Evolutionary conservation across 495 filamentous ascomycete species (phyloP).

Genomic region (Xylaria scruposa): DNA sequence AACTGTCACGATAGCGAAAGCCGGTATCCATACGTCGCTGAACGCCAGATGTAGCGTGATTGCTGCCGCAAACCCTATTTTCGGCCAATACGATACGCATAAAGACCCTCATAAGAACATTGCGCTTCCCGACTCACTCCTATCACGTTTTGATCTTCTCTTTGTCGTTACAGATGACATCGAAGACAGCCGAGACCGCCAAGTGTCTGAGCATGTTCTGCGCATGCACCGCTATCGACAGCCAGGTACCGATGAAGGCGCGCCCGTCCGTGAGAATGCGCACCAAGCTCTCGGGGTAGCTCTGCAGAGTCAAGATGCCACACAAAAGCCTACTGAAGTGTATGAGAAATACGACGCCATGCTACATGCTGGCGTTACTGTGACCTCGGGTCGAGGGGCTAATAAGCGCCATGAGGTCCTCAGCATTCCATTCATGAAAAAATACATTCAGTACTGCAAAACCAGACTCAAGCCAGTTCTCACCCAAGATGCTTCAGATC

Average conservation of each 20-base stretch:
- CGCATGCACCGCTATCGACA: constrained; percentile 98
- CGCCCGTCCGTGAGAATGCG: constrained; percentile 87
- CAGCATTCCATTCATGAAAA: constrained; percentile 98
- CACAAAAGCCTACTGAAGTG: constrained; percentile 77
- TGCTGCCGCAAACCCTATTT: constrained; percentile 96
- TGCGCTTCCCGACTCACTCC: constrained; percentile 92
- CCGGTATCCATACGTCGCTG: constrained; percentile 96
- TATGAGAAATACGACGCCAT: constrained; percentile 97
- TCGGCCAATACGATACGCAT: constrained; percentile 97
- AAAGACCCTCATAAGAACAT: constrained; percentile 99
- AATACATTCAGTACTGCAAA: constrained; percentile 99
- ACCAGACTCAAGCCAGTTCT: constrained; percentile 87
- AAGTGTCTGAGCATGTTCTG: constrained; percentile 94
- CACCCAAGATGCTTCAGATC: constrained; percentile 90
- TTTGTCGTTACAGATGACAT: constrained; percentile 99
- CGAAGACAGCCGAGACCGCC: constrained; percentile 87
- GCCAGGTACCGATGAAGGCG: constrained; percentile 92
- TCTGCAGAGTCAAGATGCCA: constrained; percentile 75
- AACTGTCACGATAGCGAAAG: constrained; percentile 98
- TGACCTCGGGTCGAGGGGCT: constrained; percentile 71
- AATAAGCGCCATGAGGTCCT: constrained; percentile 87
- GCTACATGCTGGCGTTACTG: constrained; percentile 89
- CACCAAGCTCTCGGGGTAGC: constrained; percentile 90
- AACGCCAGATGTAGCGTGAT: constrained; percentile 98
- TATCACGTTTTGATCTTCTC: constrained; percentile 98